Conservation (phyloP, 805 yeast genomes). For the Helenozyma baotianmanensis region DNA sequence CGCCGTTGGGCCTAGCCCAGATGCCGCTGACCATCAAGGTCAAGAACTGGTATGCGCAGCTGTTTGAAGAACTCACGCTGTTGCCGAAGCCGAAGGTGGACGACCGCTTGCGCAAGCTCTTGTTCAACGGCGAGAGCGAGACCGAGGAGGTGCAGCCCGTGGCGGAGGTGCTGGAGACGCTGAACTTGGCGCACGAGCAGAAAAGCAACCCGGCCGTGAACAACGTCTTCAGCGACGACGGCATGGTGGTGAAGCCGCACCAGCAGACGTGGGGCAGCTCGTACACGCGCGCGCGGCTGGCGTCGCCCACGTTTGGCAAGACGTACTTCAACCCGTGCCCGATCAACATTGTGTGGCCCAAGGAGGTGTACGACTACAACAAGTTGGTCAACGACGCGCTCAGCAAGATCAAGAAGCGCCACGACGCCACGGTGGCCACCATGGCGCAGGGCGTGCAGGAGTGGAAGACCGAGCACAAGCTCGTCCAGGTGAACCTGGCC, state of each 20-base stretch:
- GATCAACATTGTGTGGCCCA: slow-evolving; percentile 58
- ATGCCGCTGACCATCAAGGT: slow-evolving; percentile 76
- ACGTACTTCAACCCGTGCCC: slow-evolving; percentile 53
- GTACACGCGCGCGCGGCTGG: slow-evolving; percentile 7
- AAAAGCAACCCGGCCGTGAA: slow-evolving; percentile 33
- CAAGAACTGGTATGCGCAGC: slow-evolving; percentile 85
- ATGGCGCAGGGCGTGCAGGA: slow-evolving; percentile 90
- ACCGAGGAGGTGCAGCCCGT: slow-evolving; percentile 4
- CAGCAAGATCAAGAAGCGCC: slow-evolving; percentile 71
- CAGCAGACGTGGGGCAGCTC: slow-evolving; percentile 10
- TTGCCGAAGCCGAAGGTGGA: slow-evolving; percentile 55
- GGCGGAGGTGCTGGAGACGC: slow-evolving; percentile 8
- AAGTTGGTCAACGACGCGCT: slow-evolving; percentile 60
- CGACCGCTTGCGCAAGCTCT: slow-evolving; percentile 35
- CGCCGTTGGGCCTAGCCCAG: slow-evolving; percentile 69
- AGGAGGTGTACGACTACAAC: slow-evolving; percentile 70
- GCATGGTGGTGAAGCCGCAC: slow-evolving; percentile 35
- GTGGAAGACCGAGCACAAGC: slow-evolving; percentile 60
- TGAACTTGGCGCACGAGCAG: slow-evolving; percentile 28
- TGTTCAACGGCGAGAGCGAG: slow-evolving; percentile 15
- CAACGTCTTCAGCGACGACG: slow-evolving; percentile 48
- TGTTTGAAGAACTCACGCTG: slow-evolving; percentile 75
- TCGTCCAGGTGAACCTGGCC: slow-evolving; percentile 57
- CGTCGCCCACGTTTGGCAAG: slow-evolving; percentile 40
- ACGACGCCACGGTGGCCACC: slow-evolving; percentile 90